Percentiles rank a stretch among this genome's conserved stretches.
phyloP scores from a whole-genome alignment of 768 basidiomycete species.

The Naematelia aurantialba region DNA sequence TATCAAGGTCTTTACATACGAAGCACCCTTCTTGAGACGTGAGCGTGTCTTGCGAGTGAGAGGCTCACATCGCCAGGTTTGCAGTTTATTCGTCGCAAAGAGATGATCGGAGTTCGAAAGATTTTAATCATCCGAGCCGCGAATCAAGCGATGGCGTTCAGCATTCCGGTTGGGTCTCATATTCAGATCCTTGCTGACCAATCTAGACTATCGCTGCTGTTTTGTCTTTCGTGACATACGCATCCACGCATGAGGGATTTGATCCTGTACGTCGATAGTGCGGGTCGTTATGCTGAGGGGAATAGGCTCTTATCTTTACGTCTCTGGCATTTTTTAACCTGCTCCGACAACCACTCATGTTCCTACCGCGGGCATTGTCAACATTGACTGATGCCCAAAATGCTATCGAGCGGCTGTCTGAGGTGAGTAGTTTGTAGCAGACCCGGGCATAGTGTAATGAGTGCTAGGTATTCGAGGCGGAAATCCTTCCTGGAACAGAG shows the following conservation, averaged over 20 bases:
- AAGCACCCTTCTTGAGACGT: constrained; percentile 65
- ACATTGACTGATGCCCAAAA: constrained; percentile 64
- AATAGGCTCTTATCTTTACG: constrained; percentile 62
- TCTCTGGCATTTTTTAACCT: constrained; percentile 62
- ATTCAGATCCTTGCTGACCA: constrained; percentile 2
- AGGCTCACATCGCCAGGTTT: constrained; percentile 54
- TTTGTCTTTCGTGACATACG: constrained; percentile 66
- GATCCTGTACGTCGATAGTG: constrained; percentile 52
- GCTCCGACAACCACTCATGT: constrained; percentile 61
- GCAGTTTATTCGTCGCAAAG: constrained; percentile 57
- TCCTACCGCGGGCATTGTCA: constrained; percentile 54
- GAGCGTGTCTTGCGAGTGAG: constrained; percentile 27
- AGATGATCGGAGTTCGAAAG: constrained; percentile 58
- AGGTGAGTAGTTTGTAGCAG: constrained; percentile 18
- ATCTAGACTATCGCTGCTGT: constrained; percentile 65
- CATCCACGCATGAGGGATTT: constrained; percentile 57
- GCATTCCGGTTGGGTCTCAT: constrained; percentile 12
- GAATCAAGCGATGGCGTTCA: constrained; percentile 55
- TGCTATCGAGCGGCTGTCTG: constrained; percentile 58
- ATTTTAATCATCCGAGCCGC: constrained; percentile 64
- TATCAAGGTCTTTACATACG: constrained; percentile 75
- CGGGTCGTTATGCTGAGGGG: constrained; percentile 1
- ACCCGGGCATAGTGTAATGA: background rate
- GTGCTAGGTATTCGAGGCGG: constrained; percentile 57
- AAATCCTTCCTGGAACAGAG: constrained; percentile 52